Conservation (phyloP, 1,139 yeast genomes). For the Ogataea hybrid region DNA sequence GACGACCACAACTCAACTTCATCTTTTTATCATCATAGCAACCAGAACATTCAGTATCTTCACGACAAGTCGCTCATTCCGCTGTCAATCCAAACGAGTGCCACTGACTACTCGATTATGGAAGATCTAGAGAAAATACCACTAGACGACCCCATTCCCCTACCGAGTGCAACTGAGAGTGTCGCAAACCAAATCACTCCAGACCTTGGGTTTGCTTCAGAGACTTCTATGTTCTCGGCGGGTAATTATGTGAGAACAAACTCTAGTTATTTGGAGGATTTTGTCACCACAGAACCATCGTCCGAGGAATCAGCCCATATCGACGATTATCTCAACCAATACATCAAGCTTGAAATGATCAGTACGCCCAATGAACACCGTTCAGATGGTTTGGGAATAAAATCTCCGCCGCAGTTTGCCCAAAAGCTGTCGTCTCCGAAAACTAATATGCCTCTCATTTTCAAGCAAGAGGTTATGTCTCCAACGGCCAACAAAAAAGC, state of each 20-base stretch:
- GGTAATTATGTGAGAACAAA: constrained; percentile 3
- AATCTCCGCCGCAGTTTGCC: not conserved
- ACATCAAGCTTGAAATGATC: constrained; percentile 20
- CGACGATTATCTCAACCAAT: constrained; percentile 20
- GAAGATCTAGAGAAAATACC: constrained; percentile 10
- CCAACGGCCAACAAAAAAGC: not conserved
- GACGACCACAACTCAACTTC: not conserved
- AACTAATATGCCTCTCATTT: constrained; percentile 8
- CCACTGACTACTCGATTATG: constrained; percentile 9
- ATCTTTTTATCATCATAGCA: constrained; percentile 8
- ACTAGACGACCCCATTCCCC: not conserved
- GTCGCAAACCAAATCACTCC: constrained; percentile 8
- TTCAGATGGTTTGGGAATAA: constrained; percentile 6
- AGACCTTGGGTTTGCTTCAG: constrained; percentile 11
- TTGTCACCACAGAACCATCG: constrained; percentile 7
- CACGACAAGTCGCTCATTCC: constrained; percentile 4
- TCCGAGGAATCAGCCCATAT: constrained; percentile 9
- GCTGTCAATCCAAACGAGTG: constrained; percentile 1
- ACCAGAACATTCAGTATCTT: constrained; percentile 7
- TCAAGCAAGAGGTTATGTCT: constrained; percentile 5
- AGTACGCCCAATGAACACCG: constrained; percentile 1
- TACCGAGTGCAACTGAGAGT: constrained; percentile 7
- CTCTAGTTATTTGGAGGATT: constrained; percentile 9
- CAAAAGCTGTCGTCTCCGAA: constrained; percentile 4
- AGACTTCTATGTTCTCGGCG: constrained; percentile 5